Base-by-base conservation (phyloP, 768 basidiomycete species). In the Mycena sanguinolenta region DNA sequence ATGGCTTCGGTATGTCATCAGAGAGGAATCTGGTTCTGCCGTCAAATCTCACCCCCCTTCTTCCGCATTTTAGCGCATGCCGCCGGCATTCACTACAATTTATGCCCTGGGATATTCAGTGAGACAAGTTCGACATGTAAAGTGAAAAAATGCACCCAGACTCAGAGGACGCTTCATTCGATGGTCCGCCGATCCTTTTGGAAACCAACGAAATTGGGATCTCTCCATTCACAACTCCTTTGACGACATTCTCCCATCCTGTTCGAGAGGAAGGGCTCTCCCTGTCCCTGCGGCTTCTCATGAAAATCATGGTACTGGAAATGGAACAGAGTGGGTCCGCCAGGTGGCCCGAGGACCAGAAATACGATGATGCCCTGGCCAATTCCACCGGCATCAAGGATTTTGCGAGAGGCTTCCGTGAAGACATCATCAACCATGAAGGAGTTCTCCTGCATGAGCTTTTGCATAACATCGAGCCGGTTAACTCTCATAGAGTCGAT, bases 131-230 rank as follows among this genome's bases (percentile, higher is more conserved):
- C 13, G 17, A 16, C 39, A 13, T 19, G 39, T 34, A 34, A 6
- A 42, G 39, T 14, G 21, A 54, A 6, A 1, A 8, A 19, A 54
- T 16, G 53, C 30, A 54, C 28, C 53, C 28, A n/a, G n/a, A 54
- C 53, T 54, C 23, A 12, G 49, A 50, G 8, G 23, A n/a, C 7
- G 19, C 23, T 6, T 23, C 49, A 23, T 50, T 25, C 23, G 6
- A 25, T 25, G 49, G 49, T n/a, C 23, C 42, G 28, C 42, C 39
- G 13, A 44, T 19, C 58, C 25, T 44, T 42, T 42, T 39, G 14
- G 58, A 59, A 44, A 59, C 27, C 27, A 39, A 46, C 12, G 66
- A 42, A 19, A 67, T 46, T 17, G 67, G 61, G 7, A 68, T 62
- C 16, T 63, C 42, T 1, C 67, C 67, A 30, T 63, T 62, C 21